A percentile compares a stretch with the other conserved stretches of the same genome.
Conservation (phyloP, 805 yeast species). For the Starmerella roubikii region DNA sequence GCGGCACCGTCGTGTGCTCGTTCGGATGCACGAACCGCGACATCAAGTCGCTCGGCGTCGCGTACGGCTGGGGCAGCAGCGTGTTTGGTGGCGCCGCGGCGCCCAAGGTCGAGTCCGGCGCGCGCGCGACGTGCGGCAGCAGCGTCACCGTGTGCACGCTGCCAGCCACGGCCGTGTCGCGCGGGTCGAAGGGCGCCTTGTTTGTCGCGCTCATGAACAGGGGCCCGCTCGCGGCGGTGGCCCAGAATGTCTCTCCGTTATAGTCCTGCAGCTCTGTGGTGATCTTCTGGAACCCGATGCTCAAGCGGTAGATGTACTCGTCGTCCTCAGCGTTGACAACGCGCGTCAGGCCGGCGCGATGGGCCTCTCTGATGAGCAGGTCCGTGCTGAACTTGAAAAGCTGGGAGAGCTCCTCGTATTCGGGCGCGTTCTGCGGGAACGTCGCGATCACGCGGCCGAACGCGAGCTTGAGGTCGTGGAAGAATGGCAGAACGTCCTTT, state of each 20-base stretch:
- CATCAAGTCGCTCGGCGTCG: constrained; percentile 42
- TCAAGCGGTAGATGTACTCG: constrained; percentile 15
- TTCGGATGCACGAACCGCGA: constrained; percentile 26
- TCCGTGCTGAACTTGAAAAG: constrained; percentile 25
- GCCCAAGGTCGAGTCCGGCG: constrained; percentile 27
- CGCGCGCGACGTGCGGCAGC: constrained; percentile 38
- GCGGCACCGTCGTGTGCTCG: constrained; percentile 39
- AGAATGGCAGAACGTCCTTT: constrained; percentile 8
- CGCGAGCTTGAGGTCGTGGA: constrained; percentile 24
- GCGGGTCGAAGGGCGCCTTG: constrained; percentile 61
- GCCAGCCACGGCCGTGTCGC: constrained; percentile 54
- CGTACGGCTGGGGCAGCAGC: constrained; percentile 36
- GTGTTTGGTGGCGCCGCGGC: constrained; percentile 34
- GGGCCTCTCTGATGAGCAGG: constrained; percentile 25
- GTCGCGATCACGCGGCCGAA: constrained; percentile 18
- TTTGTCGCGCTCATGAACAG: constrained; percentile 61
- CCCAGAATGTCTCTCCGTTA: constrained; percentile 70
- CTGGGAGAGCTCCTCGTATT: constrained; percentile 20
- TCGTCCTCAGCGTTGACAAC: constrained; percentile 14
- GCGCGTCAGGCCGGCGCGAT: constrained; percentile 20
- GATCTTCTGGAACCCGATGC: constrained; percentile 22
- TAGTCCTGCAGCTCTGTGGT: constrained; percentile 60
- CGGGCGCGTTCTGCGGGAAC: constrained; percentile 21
- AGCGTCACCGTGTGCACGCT: constrained; percentile 55
- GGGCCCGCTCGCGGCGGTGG: constrained; percentile 55